A percentile compares a stretch with the other conserved stretches of the same genome.
These are phyloP conservation scores for Trichoderma semiorbis DNA, from an alignment of 2,329 filamentous ascomycete genomes.

Conservation along the genomic window DNA sequence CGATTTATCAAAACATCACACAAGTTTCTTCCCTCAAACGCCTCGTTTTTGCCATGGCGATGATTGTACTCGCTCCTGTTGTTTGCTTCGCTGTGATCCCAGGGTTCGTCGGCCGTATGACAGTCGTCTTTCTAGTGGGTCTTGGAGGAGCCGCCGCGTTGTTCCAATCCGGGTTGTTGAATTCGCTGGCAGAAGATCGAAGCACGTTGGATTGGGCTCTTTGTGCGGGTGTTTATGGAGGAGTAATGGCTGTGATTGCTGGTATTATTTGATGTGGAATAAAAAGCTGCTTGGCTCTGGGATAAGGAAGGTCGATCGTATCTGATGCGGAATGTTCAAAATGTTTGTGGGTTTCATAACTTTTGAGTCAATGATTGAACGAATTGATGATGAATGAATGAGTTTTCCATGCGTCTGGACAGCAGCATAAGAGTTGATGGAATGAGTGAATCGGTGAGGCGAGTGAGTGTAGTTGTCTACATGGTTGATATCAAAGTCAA, in stretches of 20 bases:
- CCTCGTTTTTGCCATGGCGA: constrained; percentile 24
- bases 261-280: not conserved
- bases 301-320: not conserved
- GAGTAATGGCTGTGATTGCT: constrained; percentile 32
- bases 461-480: too few relatives aligned
- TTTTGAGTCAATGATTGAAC: not conserved
- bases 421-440: not conserved
- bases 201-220: constrained; percentile 25
- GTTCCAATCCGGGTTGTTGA: constrained; percentile 27
- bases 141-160: constrained; percentile 39
- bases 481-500: not conserved
- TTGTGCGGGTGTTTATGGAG: constrained; percentile 34
- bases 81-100: constrained; percentile 57
- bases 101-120: constrained; percentile 54
- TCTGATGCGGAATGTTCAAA: not conserved
- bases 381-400: not conserved
- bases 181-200: constrained; percentile 19
- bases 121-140: constrained; percentile 52
- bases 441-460: not conserved
- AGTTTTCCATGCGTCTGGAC: not conserved
- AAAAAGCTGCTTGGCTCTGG: not conserved
- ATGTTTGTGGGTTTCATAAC: not conserved
- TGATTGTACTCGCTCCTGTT: constrained; percentile 51
- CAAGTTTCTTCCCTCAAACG: not conserved
- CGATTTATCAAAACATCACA: not conserved